Percentiles rank a stretch among this genome's conserved stretches.
Evolutionary conservation across 148 eudicot species (phyloP).

Genomic region (Heliamphora exappendiculata): DNA sequence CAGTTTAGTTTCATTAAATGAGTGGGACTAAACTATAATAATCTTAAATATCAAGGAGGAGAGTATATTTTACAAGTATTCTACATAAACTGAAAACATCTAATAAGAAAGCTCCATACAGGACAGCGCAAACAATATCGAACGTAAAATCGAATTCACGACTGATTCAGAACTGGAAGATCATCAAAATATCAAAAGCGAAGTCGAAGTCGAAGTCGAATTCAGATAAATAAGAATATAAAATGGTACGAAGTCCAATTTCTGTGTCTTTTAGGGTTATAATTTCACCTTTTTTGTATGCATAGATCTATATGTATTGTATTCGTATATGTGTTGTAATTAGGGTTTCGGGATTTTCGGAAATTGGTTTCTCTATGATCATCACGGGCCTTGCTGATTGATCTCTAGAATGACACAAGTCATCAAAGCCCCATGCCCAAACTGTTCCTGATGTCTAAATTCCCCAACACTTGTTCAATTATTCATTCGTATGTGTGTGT

Average conservation of each 20-base stretch:
- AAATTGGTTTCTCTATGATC: background rate
- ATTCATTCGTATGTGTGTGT: background rate
- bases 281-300: background rate
- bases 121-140: background rate
- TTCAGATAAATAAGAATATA: background rate
- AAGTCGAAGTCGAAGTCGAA: background rate
- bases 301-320: background rate
- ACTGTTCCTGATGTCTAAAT: background rate
- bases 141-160: background rate
- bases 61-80: too few species aligned
- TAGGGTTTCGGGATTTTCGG: background rate
- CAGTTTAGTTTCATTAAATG: too few species aligned
- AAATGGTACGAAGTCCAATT: slow-evolving; percentile 1
- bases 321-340: background rate
- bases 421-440: background rate
- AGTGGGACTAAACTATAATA: too few species aligned
- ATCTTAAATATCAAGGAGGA: too few species aligned
- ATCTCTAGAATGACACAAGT: background rate
- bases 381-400: background rate
- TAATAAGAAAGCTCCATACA: background rate
- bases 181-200: too few species aligned
- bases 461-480: background rate
- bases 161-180: background rate
- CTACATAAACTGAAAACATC: too few species aligned
- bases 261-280: background rate